Evolutionary conservation across 805 yeast genomes (phyloP), one percentile per base, ranked within the genome.

Genomic region (Lachancea thermotolerans): DNA sequence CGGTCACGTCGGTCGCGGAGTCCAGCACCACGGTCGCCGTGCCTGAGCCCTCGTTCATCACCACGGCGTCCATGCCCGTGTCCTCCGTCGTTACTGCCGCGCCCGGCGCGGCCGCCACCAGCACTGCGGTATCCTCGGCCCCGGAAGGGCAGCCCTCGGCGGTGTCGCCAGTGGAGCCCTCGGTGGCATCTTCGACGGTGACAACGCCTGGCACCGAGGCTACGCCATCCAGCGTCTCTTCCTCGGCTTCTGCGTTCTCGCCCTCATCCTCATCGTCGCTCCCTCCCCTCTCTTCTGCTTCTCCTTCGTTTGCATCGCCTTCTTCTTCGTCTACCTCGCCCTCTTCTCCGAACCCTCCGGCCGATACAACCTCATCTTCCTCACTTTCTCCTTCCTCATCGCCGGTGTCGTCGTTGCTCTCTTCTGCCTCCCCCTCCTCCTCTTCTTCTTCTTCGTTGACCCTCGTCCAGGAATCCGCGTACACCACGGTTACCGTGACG

Each of bases 31-130:
- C 47, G 6, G 40, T 42, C 7, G 39, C 34, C 7, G 25, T 38
- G 17, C 39, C 44, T 10, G 29, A 37, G 10, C 18, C 43, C 11
- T 12, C 43, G 4, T 14, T 14, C 5, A 30, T 30, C 8, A 40
- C 43, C 17, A 15, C 43, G 1, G 18, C 37, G 25, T 7, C 25
- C 25, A 7, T 4, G 6, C 7, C 25, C 25, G 25, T 21, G 7
- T 21, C 25, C 7, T 21, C 43, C n/a, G 21, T 47, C 17, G 44
- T 44, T 29, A 39, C 47, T 27, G 35, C 47, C 15, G 34, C 21
- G 34, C 35, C 43, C 18, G 33, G 29, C 31, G 39, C 25, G 25
- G 25, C 25, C 7, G 4, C 25, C 25, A 21, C 25, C 6, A 21
- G 25, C 25, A 21, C 25, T 21, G 25, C 25, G 7, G 25, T 21